Conservation (phyloP, 495 filamentous ascomycete genomes). For the Ascodesmis nigricans region DNA sequence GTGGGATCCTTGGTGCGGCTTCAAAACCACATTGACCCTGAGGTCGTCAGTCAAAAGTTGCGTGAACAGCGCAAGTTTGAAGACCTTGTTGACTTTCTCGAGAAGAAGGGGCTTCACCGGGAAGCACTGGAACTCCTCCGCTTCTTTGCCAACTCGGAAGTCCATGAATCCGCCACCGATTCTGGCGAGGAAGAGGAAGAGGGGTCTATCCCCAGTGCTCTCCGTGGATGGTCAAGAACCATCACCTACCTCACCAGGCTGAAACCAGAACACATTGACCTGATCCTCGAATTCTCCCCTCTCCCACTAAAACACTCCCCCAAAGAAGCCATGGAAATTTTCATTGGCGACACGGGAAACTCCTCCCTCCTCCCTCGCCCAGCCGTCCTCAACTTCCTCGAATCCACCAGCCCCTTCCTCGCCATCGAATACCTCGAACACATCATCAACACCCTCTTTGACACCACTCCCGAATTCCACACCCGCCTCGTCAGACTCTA, state of each 20-base stretch:
- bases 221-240: slow-evolving; percentile 67
- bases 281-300: slow-evolving; percentile 74
- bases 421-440: slow-evolving; percentile 79
- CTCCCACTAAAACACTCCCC: slow-evolving; percentile 62
- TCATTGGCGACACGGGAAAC: slow-evolving; percentile 82
- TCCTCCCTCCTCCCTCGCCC: slow-evolving; percentile 70
- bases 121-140: slow-evolving; percentile 65
- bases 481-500: slow-evolving; percentile 61
- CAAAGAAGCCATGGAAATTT: slow-evolving; percentile 79
- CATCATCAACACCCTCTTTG: slow-evolving; percentile 67
- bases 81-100: slow-evolving; percentile 89
- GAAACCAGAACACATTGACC: slow-evolving; percentile 65
- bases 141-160: slow-evolving; percentile 70
- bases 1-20: slow-evolving; percentile 84
- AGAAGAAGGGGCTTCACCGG: slow-evolving; percentile 80
- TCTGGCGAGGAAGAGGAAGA: slow-evolving; percentile 57
- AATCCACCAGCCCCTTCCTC: slow-evolving; percentile 40
- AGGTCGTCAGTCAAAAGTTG: slow-evolving; percentile 80
- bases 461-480: slow-evolving; percentile 67
- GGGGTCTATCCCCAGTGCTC: slow-evolving; percentile 37
- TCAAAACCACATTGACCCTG: slow-evolving; percentile 89
- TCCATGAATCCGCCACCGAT: slow-evolving; percentile 54
- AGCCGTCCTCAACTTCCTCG: slow-evolving; percentile 50
- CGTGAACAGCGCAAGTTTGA: slow-evolving; percentile 75
- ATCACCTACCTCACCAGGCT: slow-evolving; percentile 79